phyloP scores from a whole-genome alignment of 257 asterid species.

The Leptodermis oblonga region DNA sequence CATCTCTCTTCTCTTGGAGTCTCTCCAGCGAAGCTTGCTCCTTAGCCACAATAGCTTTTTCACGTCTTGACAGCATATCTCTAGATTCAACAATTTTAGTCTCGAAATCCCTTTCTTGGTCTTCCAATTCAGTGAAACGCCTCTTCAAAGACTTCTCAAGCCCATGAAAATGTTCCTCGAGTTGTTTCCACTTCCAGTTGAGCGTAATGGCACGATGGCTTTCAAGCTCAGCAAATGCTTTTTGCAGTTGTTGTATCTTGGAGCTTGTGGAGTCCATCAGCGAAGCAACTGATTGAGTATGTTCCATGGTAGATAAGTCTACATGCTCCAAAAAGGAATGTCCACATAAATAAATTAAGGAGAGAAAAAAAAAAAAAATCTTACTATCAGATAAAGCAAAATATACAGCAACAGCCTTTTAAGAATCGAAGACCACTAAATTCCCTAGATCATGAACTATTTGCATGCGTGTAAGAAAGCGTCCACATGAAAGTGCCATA shows the following conservation, averaged over 20 bases:
- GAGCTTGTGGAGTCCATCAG: slow-evolving; percentile 77
- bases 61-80: slow-evolving; percentile 67
- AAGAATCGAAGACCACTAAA: too few species aligned
- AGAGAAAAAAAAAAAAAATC: not conserved
- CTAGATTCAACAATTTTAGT: slow-evolving; percentile 59
- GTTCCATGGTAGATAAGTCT: slow-evolving; percentile 59
- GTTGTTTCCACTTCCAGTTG: slow-evolving; percentile 91
- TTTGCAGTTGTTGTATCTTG: slow-evolving; percentile 83
- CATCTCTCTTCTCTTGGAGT: slow-evolving; percentile 96
- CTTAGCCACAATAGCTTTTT: slow-evolving; percentile 67
- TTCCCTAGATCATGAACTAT: not conserved
- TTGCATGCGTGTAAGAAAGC: not conserved
- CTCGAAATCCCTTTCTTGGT: slow-evolving; percentile 85
- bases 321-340: slow-evolving; percentile 12
- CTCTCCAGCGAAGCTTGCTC: slow-evolving; percentile 80
- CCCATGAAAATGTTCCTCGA: slow-evolving; percentile 91
- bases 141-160: slow-evolving; percentile 94
- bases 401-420: not conserved
- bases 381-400: not conserved
- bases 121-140: slow-evolving; percentile 90
- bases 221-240: slow-evolving; percentile 95
- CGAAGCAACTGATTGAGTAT: slow-evolving; percentile 46
- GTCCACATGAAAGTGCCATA: not conserved
- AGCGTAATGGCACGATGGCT: slow-evolving; percentile 87
- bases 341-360: not conserved